Evolutionary conservation across 2,329 filamentous ascomycete genomes (phyloP).

Genomic region (Pyrenophora tritici-repentis): DNA sequence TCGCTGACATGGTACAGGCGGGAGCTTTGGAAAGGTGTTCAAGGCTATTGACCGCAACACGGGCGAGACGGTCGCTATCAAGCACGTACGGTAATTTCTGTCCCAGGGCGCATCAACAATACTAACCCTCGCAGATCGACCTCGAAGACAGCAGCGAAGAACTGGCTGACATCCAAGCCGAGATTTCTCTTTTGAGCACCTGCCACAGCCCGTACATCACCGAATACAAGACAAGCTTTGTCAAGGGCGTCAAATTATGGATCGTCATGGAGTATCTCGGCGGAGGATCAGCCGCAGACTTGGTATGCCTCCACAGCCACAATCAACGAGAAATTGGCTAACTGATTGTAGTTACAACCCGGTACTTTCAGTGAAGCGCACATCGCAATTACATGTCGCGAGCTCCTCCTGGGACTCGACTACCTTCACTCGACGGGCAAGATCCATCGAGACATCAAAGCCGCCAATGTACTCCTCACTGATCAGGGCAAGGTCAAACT

Average conservation of each 20-base stretch:
- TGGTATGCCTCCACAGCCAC: conserved; percentile 62
- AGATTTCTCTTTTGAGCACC: conserved; percentile 92
- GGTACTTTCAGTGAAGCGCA: conserved; percentile 86
- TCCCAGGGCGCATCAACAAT: conserved; percentile 6
- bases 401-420: conserved; percentile 85
- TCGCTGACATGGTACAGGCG: conserved; percentile 61
- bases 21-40: conserved; percentile 96
- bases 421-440: conserved; percentile 94
- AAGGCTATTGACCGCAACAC: conserved; percentile 91
- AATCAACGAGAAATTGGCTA: conserved; percentile 14
- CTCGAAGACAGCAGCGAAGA: conserved; percentile 98
- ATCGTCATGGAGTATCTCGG: conserved; percentile 99
- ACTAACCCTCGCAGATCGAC: conserved; percentile 71
- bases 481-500: conserved; percentile 90
- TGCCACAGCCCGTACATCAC: conserved; percentile 94
- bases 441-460: conserved; percentile 96
- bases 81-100: conserved; percentile 70
- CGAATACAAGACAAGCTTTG: conserved; percentile 93
- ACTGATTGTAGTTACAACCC: conserved; percentile 73
- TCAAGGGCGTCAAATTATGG: conserved; percentile 97
- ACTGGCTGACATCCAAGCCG: conserved; percentile 96
- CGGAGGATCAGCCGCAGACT: conserved; percentile 90
- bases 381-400: conserved; percentile 91
- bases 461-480: conserved; percentile 93
- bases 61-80: conserved; percentile 93